phyloP scores from a whole-genome alignment of 2,329 filamentous ascomycete species.

The Diplodia corticola region DNA sequence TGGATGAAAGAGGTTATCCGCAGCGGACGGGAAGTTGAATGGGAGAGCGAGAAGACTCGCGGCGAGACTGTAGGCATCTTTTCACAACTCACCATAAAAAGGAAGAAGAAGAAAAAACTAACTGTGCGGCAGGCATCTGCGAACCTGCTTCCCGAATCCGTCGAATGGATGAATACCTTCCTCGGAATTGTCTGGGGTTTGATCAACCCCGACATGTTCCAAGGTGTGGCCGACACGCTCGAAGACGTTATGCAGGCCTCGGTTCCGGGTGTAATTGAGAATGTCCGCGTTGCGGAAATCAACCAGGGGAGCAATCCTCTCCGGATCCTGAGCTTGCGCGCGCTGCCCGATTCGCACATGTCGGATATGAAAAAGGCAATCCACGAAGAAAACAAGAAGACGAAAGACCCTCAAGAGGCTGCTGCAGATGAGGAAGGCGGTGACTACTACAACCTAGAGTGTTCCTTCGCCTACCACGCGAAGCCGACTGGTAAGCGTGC shows the following conservation, averaged over 20 bases:
- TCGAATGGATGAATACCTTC: constrained; percentile 91
- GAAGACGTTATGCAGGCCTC: constrained; percentile 98
- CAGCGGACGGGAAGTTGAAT: constrained; percentile 80
- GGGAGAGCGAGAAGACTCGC: constrained; percentile 81
- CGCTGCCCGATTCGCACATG: constrained; percentile 80
- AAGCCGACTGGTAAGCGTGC: constrained; percentile 69
- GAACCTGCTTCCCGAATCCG: constrained; percentile 89
- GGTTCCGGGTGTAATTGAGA: constrained; percentile 86
- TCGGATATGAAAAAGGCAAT: constrained; percentile 79
- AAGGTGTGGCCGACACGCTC: constrained; percentile 85
- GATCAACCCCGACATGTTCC: constrained; percentile 93
- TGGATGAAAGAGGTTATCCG: constrained; percentile 88
- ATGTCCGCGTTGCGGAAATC: constrained; percentile 92
- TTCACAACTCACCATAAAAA: no score
- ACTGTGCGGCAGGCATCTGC: constrained; percentile 61
- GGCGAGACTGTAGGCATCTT: constrained; percentile 66
- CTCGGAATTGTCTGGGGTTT: constrained; percentile 84
- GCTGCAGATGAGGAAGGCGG: constrained; percentile 88
- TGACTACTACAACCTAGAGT: constrained; percentile 89
- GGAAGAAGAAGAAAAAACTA: not conserved
- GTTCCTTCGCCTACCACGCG: constrained; percentile 88
- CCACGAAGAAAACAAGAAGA: constrained; percentile 74
- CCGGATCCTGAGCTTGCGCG: constrained; percentile 81
- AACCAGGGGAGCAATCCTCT: constrained; percentile 90
- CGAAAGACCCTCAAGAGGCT: constrained; percentile 81